Conservation (phyloP, 495 filamentous ascomycete genomes). For the Tuber magnatum region DNA sequence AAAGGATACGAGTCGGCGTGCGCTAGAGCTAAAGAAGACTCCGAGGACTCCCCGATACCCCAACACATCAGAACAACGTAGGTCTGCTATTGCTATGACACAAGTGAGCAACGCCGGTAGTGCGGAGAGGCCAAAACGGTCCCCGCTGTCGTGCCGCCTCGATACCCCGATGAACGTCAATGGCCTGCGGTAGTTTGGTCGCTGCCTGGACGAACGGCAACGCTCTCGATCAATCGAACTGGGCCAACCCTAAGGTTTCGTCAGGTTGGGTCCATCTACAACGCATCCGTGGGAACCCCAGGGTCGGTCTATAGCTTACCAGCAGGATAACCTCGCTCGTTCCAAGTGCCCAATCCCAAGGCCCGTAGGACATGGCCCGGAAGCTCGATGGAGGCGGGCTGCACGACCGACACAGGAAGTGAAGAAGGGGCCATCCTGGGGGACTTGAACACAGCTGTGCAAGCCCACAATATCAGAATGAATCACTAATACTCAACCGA, state of each 20-base stretch:
- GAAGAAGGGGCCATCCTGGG: too few relatives aligned
- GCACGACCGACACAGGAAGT: too few relatives aligned
- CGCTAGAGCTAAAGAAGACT: background rate
- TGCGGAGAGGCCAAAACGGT: background rate
- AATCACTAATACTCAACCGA: background rate
- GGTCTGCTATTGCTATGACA: background rate
- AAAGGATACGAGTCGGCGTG: background rate
- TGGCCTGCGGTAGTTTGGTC: background rate
- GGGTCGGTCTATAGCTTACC: too few relatives aligned
- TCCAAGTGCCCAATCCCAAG: too few relatives aligned
- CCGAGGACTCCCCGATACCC: background rate
- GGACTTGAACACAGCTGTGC: too few relatives aligned
- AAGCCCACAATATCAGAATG: background rate
- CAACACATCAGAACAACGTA: background rate
- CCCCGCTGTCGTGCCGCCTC: too few relatives aligned
- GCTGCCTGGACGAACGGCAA: background rate
- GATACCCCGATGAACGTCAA: background rate
- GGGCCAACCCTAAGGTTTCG: background rate
- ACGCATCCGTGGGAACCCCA: background rate
- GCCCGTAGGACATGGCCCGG: too few relatives aligned
- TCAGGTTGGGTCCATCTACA: background rate
- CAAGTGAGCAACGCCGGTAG: background rate
- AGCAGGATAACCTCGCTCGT: too few relatives aligned
- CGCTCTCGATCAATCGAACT: background rate
- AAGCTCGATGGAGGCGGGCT: too few relatives aligned